Base-by-base conservation (phyloP, 2,329 filamentous ascomycete genomes). In the Ascochyta lentis region DNA sequence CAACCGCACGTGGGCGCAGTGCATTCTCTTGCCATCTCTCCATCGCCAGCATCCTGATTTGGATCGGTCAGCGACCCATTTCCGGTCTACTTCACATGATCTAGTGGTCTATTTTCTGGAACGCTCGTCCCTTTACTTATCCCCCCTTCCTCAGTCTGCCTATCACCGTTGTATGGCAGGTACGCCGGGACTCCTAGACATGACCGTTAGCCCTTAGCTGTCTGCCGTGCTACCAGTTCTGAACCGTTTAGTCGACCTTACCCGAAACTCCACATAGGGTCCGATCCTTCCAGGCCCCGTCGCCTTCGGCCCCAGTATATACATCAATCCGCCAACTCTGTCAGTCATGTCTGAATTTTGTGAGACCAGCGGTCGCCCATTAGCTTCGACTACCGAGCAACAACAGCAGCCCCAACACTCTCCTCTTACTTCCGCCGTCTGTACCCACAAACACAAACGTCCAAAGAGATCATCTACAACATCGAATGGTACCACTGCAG, bases 361-460 rank as follows among this genome's bases (percentile, higher is more conserved):
- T 65, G 64, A 71, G 57, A 70, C 68, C 65, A 65, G 67, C 64
- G 68, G 66, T 66, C 67, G 62, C 67, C 67, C 65, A 68, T 66
- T 73, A 58, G 60, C 60, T 49, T 61, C 58, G 24, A 61, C 57
- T 53, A 64, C 58, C 52, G 62, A 58, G 29, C 56, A 63, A 52
- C 56, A 56, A 35, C 63, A 61, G 19, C 70, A 67, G 44, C 64
- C 56, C 46, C 43, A 67, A 69, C 58, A 54, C 60, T 66, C 16
- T 52, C 61, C 54, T 49, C 40, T 53, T 49, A 43, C 49, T 54
- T 56, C 49, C 43, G 54, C 39, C 43, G 42, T 60, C 56, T 41
- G 62, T 47, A 37, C 65, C 34, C 16, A 55, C 34, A 62, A 49
- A 58, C 56, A 58, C 57, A 64, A 66, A 48, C 63, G 59, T 48